phyloP scores from a whole-genome alignment of 257 asterid species.

The Avicennia marina region DNA sequence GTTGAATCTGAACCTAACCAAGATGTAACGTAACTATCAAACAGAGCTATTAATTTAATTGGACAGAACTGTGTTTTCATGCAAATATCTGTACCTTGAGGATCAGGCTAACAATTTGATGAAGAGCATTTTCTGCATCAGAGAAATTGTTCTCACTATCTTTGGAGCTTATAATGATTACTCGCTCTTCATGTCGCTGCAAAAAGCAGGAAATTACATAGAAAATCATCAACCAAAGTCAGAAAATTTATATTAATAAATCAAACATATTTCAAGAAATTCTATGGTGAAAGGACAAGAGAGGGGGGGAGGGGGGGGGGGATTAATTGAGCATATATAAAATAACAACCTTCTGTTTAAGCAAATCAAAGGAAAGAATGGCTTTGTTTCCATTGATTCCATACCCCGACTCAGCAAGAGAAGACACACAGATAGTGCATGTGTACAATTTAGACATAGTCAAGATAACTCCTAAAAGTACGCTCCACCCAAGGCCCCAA shows the following conservation, averaged over 20 bases:
- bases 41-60: slow-evolving; percentile 2
- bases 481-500: too few species aligned
- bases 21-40: neutral
- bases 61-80: neutral
- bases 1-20: neutral
- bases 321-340: neutral
- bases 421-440: slow-evolving; percentile 3
- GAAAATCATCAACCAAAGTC: neutral
- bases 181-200: slow-evolving; percentile 94
- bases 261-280: slow-evolving; percentile 2
- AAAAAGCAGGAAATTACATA: slow-evolving; percentile 15
- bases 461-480: slow-evolving; percentile 1
- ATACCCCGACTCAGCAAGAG: slow-evolving; percentile 1
- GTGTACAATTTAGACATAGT: neutral
- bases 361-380: slow-evolving; percentile 17
- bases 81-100: slow-evolving; percentile 52
- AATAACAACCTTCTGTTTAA: slow-evolving; percentile 10
- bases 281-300: neutral
- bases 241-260: too few species aligned
- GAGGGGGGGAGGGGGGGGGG: too few species aligned
- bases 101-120: slow-evolving; percentile 74
- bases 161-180: slow-evolving; percentile 86
- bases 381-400: neutral
- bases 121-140: slow-evolving; percentile 98
- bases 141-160: slow-evolving; percentile 57